These are phyloP conservation scores for Oenanthe sinensis DNA, from an alignment of 129 eudicot genomes.

Conservation along the genomic window DNA sequence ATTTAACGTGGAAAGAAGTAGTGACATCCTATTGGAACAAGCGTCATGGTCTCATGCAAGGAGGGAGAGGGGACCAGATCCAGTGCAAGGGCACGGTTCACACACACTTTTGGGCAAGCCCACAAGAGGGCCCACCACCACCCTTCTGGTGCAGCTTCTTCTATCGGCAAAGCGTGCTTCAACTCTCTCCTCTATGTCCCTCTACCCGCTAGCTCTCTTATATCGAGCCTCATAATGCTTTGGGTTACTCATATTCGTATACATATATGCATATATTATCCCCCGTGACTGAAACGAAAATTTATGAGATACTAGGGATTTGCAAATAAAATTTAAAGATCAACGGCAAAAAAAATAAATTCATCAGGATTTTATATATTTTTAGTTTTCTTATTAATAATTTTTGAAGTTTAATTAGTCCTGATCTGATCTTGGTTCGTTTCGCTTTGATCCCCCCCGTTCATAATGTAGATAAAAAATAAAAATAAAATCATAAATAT, in stretches of 20 bases:
- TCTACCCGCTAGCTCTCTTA: background rate
- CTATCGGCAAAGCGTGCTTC: slow-evolving; percentile 48
- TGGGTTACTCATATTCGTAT: background rate
- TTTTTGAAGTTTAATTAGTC: too few relatives aligned
- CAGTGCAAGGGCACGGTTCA: slow-evolving; percentile 9
- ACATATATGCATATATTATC: background rate
- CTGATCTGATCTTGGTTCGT: too few relatives aligned
- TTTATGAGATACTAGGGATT: too few relatives aligned
- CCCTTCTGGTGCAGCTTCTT: slow-evolving; percentile 19
- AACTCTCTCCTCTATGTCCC: slow-evolving; percentile 14
- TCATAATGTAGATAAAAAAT: too few relatives aligned
- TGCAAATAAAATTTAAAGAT: too few relatives aligned
- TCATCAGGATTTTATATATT: too few relatives aligned
- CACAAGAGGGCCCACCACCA: slow-evolving; percentile 16
- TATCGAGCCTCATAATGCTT: background rate
- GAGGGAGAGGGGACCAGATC: background rate
- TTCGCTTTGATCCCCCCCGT: too few relatives aligned
- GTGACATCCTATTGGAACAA: background rate
- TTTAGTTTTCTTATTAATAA: too few relatives aligned
- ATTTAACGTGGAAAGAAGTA: background rate
- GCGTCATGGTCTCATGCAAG: background rate
- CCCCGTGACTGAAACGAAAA: too few relatives aligned
- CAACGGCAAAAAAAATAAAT: too few relatives aligned
- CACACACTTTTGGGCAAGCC: background rate
- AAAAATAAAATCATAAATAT: too few relatives aligned